These are phyloP conservation scores for Alternaria arborescens DNA, from an alignment of 2,329 filamentous ascomycete species.

Conservation along the genomic window DNA sequence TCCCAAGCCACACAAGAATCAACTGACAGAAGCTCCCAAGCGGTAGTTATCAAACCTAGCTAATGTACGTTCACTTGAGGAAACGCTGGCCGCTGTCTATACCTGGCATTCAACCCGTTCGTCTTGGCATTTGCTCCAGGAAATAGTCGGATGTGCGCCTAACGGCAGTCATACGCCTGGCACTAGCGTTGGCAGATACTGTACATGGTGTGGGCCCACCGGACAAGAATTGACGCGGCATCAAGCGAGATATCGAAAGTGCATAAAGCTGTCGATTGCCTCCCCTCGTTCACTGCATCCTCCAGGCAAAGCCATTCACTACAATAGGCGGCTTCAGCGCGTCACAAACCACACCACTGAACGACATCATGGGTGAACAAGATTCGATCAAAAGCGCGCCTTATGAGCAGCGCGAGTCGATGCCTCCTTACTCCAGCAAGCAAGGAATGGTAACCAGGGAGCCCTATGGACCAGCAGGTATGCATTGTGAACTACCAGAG, in stretches of 20 bases:
- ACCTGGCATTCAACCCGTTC: neutral
- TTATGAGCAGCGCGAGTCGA: conserved; percentile 33
- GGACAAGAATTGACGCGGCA: conserved; percentile 13
- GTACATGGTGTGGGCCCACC: conserved; percentile 15
- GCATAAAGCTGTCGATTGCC: conserved; percentile 12
- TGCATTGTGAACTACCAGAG: conserved; percentile 5
- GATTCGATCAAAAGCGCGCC: conserved; percentile 32
- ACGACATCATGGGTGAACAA: conserved; percentile 21
- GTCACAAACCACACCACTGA: conserved; percentile 7
- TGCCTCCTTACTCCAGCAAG: conserved; percentile 20
- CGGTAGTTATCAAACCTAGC: neutral
- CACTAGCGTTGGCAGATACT: conserved; percentile 16
- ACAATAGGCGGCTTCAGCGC: conserved; percentile 8
- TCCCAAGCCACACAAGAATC: neutral
- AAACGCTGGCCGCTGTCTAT: neutral
- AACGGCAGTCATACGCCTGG: conserved; percentile 11
- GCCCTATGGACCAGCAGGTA: conserved; percentile 46
- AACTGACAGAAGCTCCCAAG: neutral
- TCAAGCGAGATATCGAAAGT: conserved; percentile 10
- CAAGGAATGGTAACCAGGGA: conserved; percentile 30
- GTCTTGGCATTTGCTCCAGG: conserved; percentile 2
- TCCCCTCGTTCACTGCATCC: neutral
- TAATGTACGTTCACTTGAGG: neutral
- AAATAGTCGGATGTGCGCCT: neutral
- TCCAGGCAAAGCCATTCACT: neutral